These are phyloP conservation scores for Metarhizium robertsii DNA, from an alignment of 2,329 filamentous ascomycete genomes.

Conservation along the genomic window DNA sequence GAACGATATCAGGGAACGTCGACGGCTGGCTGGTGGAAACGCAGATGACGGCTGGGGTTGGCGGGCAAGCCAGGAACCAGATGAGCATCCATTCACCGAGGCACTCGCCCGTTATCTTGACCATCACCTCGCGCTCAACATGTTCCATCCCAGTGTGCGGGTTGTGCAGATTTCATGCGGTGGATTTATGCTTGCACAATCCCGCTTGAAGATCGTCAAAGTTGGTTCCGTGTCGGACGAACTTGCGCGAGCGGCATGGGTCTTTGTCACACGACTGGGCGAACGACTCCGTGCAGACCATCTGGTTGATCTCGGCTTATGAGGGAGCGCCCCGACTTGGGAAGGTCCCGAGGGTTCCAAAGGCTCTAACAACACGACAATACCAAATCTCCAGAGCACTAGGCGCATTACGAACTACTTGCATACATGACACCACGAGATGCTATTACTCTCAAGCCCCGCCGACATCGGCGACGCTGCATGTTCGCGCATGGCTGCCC, in stretches of 20 bases:
- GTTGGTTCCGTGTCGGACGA: conserved; percentile 20
- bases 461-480: not conserved
- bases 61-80: conserved; percentile 19
- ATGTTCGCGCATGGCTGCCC: not conserved
- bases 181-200: conserved; percentile 45
- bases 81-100: conserved; percentile 34
- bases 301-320: conserved; percentile 4
- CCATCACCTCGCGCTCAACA: conserved; percentile 43
- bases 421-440: not conserved
- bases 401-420: too few species aligned
- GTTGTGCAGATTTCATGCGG: conserved; percentile 45
- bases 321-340: not conserved
- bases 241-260: conserved; percentile 26
- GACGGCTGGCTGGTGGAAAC: conserved; percentile 36
- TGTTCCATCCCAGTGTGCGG: conserved; percentile 46
- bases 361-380: not conserved
- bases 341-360: not conserved
- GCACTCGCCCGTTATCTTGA: conserved; percentile 40
- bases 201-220: conserved; percentile 37
- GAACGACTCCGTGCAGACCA: conserved; percentile 21
- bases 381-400: not conserved
- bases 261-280: conserved; percentile 26
- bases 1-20: conserved; percentile 26
- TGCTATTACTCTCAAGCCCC: not conserved
- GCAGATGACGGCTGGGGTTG: conserved; percentile 45